phyloP scores from a whole-genome alignment of 2,329 filamentous ascomycete species.

The Calonectria henricotiae region DNA sequence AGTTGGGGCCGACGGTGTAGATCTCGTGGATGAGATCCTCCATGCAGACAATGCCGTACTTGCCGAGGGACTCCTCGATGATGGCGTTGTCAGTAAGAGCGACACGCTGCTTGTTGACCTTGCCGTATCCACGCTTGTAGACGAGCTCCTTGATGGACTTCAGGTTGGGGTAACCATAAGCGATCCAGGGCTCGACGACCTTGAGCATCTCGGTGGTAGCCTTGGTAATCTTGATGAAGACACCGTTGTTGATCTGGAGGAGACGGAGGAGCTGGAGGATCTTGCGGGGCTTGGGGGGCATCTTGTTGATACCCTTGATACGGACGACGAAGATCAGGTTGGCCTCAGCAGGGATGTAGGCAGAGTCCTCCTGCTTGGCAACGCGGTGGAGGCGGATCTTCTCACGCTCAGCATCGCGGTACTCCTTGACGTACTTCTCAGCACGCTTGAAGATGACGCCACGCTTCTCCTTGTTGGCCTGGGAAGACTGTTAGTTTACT shows the following conservation, averaged over 20 bases:
- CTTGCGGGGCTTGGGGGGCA: slow-evolving; percentile 99
- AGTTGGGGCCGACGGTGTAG: slow-evolving; percentile 98
- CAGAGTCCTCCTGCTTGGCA: slow-evolving; percentile 92
- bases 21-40: slow-evolving; percentile 99
- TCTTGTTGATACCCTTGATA: slow-evolving; percentile 99
- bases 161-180: slow-evolving; percentile 99
- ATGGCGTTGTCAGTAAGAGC: slow-evolving; percentile 97
- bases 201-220: slow-evolving; percentile 97
- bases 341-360: slow-evolving; percentile 94
- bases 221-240: slow-evolving; percentile 98
- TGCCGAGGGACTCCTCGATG: slow-evolving; percentile 96
- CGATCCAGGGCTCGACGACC: slow-evolving; percentile 98
- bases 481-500: slow-evolving; percentile 60
- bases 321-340: slow-evolving; percentile 98
- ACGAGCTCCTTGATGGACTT: slow-evolving; percentile 99
- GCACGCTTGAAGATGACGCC: slow-evolving; percentile 99
- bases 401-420: slow-evolving; percentile 98
- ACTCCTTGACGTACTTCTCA: slow-evolving; percentile 99
- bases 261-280: slow-evolving; percentile 99
- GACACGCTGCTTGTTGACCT: slow-evolving; percentile 98
- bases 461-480: slow-evolving; percentile 99
- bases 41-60: slow-evolving; percentile 99
- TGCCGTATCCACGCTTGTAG: slow-evolving; percentile 99
- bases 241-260: slow-evolving; percentile 99
- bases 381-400: slow-evolving; percentile 93